Evolutionary conservation across 106 monocot species (phyloP).

Genomic region (Posidonia australis): DNA sequence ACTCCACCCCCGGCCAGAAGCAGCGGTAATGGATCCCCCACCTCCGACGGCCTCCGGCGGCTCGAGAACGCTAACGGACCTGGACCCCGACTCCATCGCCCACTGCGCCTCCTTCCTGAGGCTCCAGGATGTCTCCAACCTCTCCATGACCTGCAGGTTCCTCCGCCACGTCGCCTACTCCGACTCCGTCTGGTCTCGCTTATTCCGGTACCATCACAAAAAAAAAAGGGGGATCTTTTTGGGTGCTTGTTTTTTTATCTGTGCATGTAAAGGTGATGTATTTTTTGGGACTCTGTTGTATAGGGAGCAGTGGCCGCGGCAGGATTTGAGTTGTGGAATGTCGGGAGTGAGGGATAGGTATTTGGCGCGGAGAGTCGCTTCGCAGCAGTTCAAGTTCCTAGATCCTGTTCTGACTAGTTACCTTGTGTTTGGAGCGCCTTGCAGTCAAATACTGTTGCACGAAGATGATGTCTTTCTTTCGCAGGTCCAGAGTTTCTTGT

Average conservation of each 20-base stretch:
- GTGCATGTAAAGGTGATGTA: background rate
- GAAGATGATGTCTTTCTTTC: conserved; percentile 26
- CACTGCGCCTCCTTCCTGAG: conserved; percentile 38
- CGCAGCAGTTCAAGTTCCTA: conserved; percentile 52
- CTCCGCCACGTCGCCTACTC: conserved; percentile 48
- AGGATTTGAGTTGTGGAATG: conserved; percentile 12
- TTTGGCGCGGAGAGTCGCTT: conserved; percentile 34
- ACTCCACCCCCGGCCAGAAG: background rate
- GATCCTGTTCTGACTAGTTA: conserved; percentile 26
- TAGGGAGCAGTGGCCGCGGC: conserved; percentile 56
- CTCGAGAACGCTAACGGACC: conserved; percentile 35
- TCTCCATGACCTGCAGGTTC: conserved; percentile 45
- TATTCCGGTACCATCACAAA: conserved; percentile 23
- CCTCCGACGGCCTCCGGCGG: background rate
- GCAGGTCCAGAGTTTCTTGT: conserved; percentile 25
- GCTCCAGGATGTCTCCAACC: conserved; percentile 35
- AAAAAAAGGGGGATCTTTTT: too few species aligned
- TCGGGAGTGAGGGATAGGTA: conserved; percentile 34
- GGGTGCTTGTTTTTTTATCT: background rate
- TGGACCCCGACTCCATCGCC: conserved; percentile 43
- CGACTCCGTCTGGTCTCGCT: conserved; percentile 53
- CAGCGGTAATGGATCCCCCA: background rate
- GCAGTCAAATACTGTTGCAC: conserved; percentile 44
- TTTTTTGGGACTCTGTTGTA: conserved; percentile 1
- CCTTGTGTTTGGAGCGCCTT: conserved; percentile 7